phyloP scores from a whole-genome alignment of 306 rosid species.

The Fragaria vesca region DNA sequence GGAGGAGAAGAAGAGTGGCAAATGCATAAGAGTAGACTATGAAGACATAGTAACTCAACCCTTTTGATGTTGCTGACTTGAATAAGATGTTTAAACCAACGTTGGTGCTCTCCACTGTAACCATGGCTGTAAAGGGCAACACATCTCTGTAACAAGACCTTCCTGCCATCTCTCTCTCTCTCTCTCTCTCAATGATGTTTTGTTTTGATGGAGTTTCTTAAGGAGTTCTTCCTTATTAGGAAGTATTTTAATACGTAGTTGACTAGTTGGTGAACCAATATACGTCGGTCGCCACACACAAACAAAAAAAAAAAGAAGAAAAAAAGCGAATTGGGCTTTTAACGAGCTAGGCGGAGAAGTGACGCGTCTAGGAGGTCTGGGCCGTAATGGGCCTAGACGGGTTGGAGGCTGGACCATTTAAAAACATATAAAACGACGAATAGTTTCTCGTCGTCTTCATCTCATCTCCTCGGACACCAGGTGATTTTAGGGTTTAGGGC shows the following conservation, averaged over 20 bases:
- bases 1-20: conserved; percentile 47
- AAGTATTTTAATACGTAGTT: not conserved
- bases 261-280: not conserved
- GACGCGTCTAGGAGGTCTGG: too few relatives aligned
- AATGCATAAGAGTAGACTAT: conserved; percentile 43
- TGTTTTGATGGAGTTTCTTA: not conserved
- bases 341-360: too few relatives aligned
- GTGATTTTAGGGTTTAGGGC: too few relatives aligned
- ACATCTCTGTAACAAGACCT: conserved; percentile 36
- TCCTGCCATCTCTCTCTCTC: conserved; percentile 18
- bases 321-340: too few relatives aligned
- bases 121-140: conserved; percentile 46
- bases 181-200: not conserved
- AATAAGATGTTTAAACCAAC: conserved; percentile 51
- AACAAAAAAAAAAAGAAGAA: too few relatives aligned
- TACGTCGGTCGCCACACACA: too few relatives aligned
- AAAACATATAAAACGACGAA: too few relatives aligned
- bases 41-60: conserved; percentile 56
- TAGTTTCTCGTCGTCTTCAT: too few relatives aligned
- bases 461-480: too few relatives aligned
- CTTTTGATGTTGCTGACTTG: conserved; percentile 54
- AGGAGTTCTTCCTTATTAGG: not conserved
- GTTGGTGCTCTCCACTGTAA: conserved; percentile 41
- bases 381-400: too few relatives aligned
- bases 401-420: too few relatives aligned